Conservation (phyloP, 2,329 filamentous ascomycete genomes). For the Cladosporium sp. region DNA sequence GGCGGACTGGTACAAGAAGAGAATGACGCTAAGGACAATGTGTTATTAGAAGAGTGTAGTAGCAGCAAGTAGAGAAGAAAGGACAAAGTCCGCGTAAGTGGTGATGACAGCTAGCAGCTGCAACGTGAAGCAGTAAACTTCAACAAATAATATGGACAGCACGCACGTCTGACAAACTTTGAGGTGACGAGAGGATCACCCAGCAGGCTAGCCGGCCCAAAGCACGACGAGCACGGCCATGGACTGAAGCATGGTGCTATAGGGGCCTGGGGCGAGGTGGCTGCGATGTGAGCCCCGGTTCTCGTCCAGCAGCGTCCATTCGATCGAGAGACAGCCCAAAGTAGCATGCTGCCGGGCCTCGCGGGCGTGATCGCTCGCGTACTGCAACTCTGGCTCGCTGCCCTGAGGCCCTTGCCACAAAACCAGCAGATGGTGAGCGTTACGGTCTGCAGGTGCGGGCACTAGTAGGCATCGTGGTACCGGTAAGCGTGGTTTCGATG, state of each 20-base stretch:
- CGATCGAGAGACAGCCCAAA: slow-evolving; percentile 9
- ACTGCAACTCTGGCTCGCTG: slow-evolving; percentile 1
- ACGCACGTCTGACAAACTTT: slow-evolving; percentile 12
- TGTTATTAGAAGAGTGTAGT: slow-evolving; percentile 6
- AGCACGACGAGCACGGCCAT: slow-evolving; percentile 10
- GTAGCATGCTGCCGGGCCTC: slow-evolving; percentile 5
- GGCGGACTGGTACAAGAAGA: background rate
- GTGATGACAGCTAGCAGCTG: slow-evolving; percentile 1
- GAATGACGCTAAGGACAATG: slow-evolving; percentile 7
- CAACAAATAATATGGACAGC: slow-evolving; percentile 9
- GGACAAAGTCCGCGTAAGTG: slow-evolving; percentile 4
- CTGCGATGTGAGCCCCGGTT: background rate
- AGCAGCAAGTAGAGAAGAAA: slow-evolving; percentile 2
- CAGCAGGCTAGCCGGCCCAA: slow-evolving; percentile 11
- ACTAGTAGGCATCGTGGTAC: slow-evolving; percentile 5
- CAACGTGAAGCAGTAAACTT: background rate
- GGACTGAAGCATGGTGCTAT: slow-evolving; percentile 2
- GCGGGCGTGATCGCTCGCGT: background rate
- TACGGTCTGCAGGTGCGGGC: slow-evolving; percentile 7
- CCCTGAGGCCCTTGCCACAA: background rate
- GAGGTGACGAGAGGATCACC: slow-evolving; percentile 4
- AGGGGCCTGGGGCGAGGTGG: background rate
- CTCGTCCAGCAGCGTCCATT: background rate
- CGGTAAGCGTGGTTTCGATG: background rate
- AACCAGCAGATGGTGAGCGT: background rate